A percentile compares a stretch with the other conserved stretches of the same genome.
Evolutionary conservation across 306 rosid species (phyloP).

Genomic region (Spatholobus suberectus): DNA sequence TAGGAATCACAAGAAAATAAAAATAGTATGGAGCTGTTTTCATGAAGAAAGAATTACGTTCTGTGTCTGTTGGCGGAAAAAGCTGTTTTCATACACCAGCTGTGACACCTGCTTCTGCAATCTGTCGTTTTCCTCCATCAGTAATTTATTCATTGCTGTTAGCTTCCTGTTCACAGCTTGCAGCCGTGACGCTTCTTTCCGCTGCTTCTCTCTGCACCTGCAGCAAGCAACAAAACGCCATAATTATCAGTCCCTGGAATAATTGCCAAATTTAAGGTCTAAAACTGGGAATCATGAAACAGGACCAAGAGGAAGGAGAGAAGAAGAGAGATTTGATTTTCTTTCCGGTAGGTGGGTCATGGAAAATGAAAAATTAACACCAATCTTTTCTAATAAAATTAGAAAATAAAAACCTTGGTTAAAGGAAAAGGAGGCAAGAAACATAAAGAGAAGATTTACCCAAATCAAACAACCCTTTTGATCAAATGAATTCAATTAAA

Average conservation of each 20-base stretch:
- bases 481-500: not conserved
- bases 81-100: conserved; percentile 87
- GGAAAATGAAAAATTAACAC: not conserved
- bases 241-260: not conserved
- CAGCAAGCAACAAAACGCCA: not conserved
- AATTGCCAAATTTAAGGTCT: not conserved
- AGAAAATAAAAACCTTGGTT: not conserved
- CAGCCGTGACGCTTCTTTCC: conserved; percentile 93
- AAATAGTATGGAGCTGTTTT: too few species aligned
- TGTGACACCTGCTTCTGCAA: conserved; percentile 98
- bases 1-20: not conserved
- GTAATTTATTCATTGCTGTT: conserved; percentile 91
- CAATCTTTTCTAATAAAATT: not conserved
- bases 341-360: not conserved
- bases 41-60: conserved; percentile 58
- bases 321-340: not conserved
- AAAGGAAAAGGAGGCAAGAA: not conserved
- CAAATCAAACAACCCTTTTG: conserved; percentile 15
- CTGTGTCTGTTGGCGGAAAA: conserved; percentile 93
- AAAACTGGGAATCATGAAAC: not conserved
- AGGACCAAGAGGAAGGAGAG: not conserved
- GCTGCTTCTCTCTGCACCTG: conserved; percentile 99
- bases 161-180: conserved; percentile 94
- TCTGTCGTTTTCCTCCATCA: conserved; percentile 99
- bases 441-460: not conserved